Conservation (phyloP, 371 early-diverging fungal genomes). For the Haplosporangium sp. region DNA sequence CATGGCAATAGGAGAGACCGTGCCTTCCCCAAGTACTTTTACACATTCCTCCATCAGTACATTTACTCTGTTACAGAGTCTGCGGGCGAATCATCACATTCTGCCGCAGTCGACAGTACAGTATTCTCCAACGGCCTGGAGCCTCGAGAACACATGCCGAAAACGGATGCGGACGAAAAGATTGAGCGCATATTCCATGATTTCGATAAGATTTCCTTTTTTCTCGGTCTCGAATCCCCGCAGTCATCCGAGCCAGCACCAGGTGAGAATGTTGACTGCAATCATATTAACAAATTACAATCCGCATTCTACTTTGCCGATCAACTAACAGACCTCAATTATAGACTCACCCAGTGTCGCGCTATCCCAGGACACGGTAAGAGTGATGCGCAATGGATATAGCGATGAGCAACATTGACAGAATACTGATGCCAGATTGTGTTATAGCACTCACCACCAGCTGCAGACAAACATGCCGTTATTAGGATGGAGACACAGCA, state of each 20-base stretch:
- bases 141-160: slow-evolving; percentile 16
- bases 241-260: slow-evolving; percentile 6
- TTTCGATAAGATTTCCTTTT: slow-evolving; percentile 77
- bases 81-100: slow-evolving; percentile 51
- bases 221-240: slow-evolving; percentile 54
- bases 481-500: slow-evolving; percentile 18
- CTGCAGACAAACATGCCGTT: slow-evolving; percentile 14
- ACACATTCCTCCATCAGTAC: slow-evolving; percentile 83
- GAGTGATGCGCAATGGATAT: not conserved
- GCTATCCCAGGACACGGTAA: slow-evolving; percentile 15
- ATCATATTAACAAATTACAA: not conserved
- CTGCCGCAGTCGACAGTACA: slow-evolving; percentile 20
- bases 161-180: slow-evolving; percentile 79
- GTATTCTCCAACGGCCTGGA: slow-evolving; percentile 23
- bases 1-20: slow-evolving; percentile 66
- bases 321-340: no score
- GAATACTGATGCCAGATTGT: not conserved
- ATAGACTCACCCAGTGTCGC: slow-evolving; percentile 3
- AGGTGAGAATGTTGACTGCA: slow-evolving; percentile 2
- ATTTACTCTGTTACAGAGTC: slow-evolving; percentile 76
- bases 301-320: not conserved
- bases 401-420: not conserved
- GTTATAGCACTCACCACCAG: slow-evolving; percentile 15
- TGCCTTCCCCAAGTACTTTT: slow-evolving; percentile 83
- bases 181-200: slow-evolving; percentile 82